Conservation (phyloP, 1,284 basidiomycete species). For the Pseudozyma tsukubaensis region DNA sequence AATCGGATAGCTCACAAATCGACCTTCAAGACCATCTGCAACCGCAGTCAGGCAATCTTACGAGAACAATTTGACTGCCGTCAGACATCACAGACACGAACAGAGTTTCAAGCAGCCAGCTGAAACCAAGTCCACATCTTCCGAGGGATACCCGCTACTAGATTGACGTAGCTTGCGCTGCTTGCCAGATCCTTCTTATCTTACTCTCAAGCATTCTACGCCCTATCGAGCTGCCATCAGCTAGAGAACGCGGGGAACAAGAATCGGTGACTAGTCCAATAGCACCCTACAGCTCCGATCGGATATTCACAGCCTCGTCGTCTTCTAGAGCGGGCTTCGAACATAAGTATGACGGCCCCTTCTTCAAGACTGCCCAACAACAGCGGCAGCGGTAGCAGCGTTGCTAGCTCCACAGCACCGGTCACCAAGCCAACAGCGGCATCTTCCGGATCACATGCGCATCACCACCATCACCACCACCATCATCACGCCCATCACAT, state of each 20-base stretch:
- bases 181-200: too few relatives aligned
- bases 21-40: too few relatives aligned
- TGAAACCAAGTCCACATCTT: too few relatives aligned
- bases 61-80: too few relatives aligned
- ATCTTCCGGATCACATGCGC: conserved; percentile 2
- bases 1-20: too few relatives aligned
- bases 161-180: too few relatives aligned
- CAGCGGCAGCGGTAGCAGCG: conserved; percentile 41
- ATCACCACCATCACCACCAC: conserved; percentile 50
- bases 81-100: too few relatives aligned
- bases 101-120: too few relatives aligned
- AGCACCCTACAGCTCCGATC: too few relatives aligned
- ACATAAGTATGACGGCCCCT: conserved; percentile 12
- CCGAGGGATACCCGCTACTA: too few relatives aligned
- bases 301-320: background rate
- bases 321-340: background rate
- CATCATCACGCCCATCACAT: conserved; percentile 51
- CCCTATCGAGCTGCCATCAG: background rate
- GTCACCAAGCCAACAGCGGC: conserved; percentile 4
- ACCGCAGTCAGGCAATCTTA: too few relatives aligned
- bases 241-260: background rate
- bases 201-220: background rate
- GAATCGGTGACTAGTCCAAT: background rate
- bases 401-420: conserved; percentile 24
- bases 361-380: conserved; percentile 20